Percentiles rank a stretch among this genome's conserved stretches.
Evolutionary conservation across 169 alveolate genomes (phyloP).

Genomic region (Cryptosporidium sp.): DNA sequence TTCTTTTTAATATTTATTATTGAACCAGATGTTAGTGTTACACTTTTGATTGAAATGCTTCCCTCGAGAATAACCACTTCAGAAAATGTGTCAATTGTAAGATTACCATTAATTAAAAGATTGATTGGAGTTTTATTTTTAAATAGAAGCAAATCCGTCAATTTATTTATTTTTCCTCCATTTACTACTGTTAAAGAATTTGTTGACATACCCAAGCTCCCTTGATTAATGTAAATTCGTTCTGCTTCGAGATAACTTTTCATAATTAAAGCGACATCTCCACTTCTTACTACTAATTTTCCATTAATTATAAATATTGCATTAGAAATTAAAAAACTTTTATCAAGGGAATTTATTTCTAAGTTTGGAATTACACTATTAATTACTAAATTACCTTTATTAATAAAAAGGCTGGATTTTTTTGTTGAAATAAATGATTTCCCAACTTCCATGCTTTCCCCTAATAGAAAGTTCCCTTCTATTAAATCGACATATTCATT

Average conservation of each 20-base stretch:
- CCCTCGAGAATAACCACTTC: conserved; percentile 10
- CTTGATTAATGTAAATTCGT: neutral
- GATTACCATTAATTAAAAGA: conserved; percentile 38
- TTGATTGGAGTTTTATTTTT: neutral
- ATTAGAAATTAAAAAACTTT: conserved; percentile 41
- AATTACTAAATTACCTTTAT: conserved; percentile 41
- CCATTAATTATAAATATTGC: conserved; percentile 33
- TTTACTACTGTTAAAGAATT: conserved; percentile 1
- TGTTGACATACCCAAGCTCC: conserved; percentile 45
- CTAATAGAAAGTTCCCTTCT: conserved; percentile 12
- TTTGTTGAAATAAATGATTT: conserved; percentile 24
- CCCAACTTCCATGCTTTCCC: conserved; percentile 17
- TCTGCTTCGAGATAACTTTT: conserved; percentile 47
- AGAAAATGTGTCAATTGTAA: conserved; percentile 41
- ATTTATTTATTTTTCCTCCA: neutral
- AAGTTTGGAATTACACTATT: neutral
- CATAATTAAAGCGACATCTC: conserved; percentile 25
- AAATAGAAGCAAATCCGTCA: neutral
- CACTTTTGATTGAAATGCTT: neutral
- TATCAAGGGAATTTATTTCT: neutral
- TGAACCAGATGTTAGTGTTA: conserved; percentile 29
- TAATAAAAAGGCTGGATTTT: conserved; percentile 11
- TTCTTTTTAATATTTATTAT: neutral
- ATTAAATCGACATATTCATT: conserved; percentile 55
- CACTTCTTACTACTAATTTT: conserved; percentile 1